Base-by-base conservation (phyloP, 106 monocot genomes). In the Amphibolis antarctica region DNA sequence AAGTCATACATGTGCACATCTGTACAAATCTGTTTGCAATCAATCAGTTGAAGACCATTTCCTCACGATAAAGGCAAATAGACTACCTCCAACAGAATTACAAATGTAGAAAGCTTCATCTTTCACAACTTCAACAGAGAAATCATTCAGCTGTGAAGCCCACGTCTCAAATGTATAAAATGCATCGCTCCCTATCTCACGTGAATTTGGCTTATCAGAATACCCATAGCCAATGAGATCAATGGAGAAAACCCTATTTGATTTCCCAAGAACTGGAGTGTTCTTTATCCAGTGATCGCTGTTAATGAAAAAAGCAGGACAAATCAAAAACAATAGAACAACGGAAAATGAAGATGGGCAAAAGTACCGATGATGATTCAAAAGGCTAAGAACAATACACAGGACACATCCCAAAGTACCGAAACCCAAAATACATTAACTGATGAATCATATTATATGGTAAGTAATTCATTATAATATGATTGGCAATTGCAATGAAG, bases 121-220 rank as follows among this genome's bases (percentile, higher is more conserved):
- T 73, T 80, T 84, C n/a, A 94, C 86, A 30, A 94, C 77, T 23
- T 82, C 83, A 56, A 59, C 23, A 70, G 83, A 89, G 63, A 94
- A 94, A 4, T 83, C 81, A 79, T 89, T 94, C 54, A 94, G 43
- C 60, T 94, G 89, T 43, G 81, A 61, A 60, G 79, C 94, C 94
- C 94, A 94, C 43, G 89, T 94, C 44, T 94, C 94, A 75, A 94
- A 94, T 62, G 94, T 84, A 66, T 94, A 94, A 70, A 94, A 84
- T 11, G 71, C 36, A 62, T 67, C 60, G 30, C 17, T 46, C 12
- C 46, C 77, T 66, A 74, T 21, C 10, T 86, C 80, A 28, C 77
- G 64, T 49, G 94, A 81, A 74, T 84, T 94, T 66, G 89, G 94
- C 71, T 94, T 94, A 42, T 89, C 94, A 27, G 94, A 94, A 74